phyloP scores from a whole-genome alignment of 1,284 basidiomycete genomes.

The Sutorius eximius region DNA sequence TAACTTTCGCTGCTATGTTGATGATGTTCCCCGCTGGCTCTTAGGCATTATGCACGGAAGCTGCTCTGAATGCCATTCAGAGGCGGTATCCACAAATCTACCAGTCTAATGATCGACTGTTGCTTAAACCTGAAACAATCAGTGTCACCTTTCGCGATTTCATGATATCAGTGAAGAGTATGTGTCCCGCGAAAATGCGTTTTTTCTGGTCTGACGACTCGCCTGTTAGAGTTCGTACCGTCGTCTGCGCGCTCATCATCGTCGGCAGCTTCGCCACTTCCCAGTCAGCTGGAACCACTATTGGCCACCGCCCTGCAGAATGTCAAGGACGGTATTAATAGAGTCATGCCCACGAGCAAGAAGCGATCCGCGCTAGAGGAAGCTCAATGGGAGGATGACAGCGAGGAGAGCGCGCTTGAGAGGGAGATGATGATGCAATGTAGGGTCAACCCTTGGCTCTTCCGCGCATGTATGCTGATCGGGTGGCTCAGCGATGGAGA shows the following conservation, averaged over 20 bases:
- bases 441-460: conserved; percentile 38
- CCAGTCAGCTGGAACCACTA: conserved; percentile 83
- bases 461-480: neutral
- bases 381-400: conserved; percentile 82
- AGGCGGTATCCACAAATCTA: conserved; percentile 97
- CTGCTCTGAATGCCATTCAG: conserved; percentile 95
- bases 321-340: conserved; percentile 69
- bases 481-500: conserved; percentile 76
- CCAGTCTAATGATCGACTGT: conserved; percentile 83
- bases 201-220: conserved; percentile 7
- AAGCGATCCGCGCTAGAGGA: conserved; percentile 86
- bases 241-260: conserved; percentile 92
- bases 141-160: conserved; percentile 90
- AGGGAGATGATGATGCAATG: conserved; percentile 86
- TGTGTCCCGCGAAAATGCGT: conserved; percentile 30
- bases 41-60: conserved; percentile 93
- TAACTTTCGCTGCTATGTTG: conserved; percentile 1
- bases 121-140: conserved; percentile 87
- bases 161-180: conserved; percentile 96
- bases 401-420: conserved; percentile 72
- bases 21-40: neutral
- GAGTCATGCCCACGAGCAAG: conserved; percentile 73
- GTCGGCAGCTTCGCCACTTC: conserved; percentile 82
- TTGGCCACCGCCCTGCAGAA: conserved; percentile 68
- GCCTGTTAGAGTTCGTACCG: conserved; percentile 76